phyloP scores from a whole-genome alignment of 257 asterid species.

The Cynanchum wilfordii region DNA sequence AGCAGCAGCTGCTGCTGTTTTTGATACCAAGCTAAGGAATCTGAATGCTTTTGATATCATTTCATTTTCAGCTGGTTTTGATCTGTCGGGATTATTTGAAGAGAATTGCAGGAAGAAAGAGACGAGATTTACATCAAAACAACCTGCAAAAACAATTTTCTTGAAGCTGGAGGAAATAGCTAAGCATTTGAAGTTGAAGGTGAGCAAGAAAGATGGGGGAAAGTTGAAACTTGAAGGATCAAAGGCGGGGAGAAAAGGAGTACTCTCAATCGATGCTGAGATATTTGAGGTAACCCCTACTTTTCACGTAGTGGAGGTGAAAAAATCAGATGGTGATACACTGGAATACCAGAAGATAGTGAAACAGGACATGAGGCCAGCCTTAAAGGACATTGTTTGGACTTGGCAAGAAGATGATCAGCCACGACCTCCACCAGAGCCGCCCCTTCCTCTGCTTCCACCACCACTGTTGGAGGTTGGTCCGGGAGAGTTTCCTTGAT shows the following conservation, averaged over 20 bases:
- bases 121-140: conserved; percentile 48
- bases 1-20: too few relatives aligned
- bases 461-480: conserved; percentile 6
- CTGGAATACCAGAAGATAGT: conserved; percentile 63
- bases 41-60: conserved; percentile 82
- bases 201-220: conserved; percentile 58
- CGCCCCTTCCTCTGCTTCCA: background rate
- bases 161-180: conserved; percentile 69
- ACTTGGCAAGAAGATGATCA: conserved; percentile 68
- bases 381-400: conserved; percentile 66
- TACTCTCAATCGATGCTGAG: conserved; percentile 59
- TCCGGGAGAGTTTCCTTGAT: conserved; percentile 21
- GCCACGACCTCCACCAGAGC: background rate
- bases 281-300: conserved; percentile 54
- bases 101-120: conserved; percentile 43
- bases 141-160: conserved; percentile 45
- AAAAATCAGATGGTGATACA: conserved; percentile 57
- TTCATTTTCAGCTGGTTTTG: conserved; percentile 70
- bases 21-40: conserved; percentile 27
- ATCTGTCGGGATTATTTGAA: conserved; percentile 67
- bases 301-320: conserved; percentile 68
- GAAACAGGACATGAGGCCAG: conserved; percentile 54
- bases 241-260: conserved; percentile 57
- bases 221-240: conserved; percentile 45
- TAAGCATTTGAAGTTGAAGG: conserved; percentile 48